Evolutionary conservation across 345 rosid genomes (phyloP).

Genomic region (Murraya koenigii): DNA sequence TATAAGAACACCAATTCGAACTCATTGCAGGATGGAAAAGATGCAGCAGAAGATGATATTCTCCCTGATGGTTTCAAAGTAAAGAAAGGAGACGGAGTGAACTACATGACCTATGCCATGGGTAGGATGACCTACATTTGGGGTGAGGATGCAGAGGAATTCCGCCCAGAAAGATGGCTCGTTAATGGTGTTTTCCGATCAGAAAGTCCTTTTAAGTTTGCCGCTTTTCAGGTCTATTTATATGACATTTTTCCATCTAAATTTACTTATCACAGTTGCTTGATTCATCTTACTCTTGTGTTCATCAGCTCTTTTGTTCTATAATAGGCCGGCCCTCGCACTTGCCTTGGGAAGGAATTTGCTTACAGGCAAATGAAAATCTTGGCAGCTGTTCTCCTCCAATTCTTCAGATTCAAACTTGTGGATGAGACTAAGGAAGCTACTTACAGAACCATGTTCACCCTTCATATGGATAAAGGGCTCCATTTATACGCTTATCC

Average conservation of each 20-base stretch:
- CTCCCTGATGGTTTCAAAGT: conserved; percentile 40
- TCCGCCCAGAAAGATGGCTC: conserved; percentile 43
- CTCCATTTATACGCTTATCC: conserved; percentile 31
- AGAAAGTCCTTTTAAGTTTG: conserved; percentile 38
- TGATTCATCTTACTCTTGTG: neutral
- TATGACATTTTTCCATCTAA: neutral
- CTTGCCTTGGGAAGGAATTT: conserved; percentile 43
- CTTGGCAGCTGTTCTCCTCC: conserved; percentile 30
- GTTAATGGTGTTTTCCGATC: conserved; percentile 26
- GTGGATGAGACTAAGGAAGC: conserved; percentile 28
- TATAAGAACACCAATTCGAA: neutral
- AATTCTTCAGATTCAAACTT: conserved; percentile 33
- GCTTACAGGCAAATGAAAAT: conserved; percentile 45
- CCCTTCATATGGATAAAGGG: conserved; percentile 42
- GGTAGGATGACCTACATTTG: conserved; percentile 39
- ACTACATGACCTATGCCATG: conserved; percentile 34
- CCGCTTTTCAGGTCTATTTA: conserved; percentile 35
- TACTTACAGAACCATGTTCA: conserved; percentile 35
- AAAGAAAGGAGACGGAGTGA: conserved; percentile 32
- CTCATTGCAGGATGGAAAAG: conserved; percentile 32
- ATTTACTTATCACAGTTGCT: neutral
- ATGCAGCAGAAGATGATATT: conserved; percentile 31
- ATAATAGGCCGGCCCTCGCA: conserved; percentile 41
- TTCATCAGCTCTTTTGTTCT: neutral
- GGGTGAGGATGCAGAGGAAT: conserved; percentile 43